Conservation (phyloP, 2,329 filamentous ascomycete genomes). For the Xenoacremonium recifei region DNA sequence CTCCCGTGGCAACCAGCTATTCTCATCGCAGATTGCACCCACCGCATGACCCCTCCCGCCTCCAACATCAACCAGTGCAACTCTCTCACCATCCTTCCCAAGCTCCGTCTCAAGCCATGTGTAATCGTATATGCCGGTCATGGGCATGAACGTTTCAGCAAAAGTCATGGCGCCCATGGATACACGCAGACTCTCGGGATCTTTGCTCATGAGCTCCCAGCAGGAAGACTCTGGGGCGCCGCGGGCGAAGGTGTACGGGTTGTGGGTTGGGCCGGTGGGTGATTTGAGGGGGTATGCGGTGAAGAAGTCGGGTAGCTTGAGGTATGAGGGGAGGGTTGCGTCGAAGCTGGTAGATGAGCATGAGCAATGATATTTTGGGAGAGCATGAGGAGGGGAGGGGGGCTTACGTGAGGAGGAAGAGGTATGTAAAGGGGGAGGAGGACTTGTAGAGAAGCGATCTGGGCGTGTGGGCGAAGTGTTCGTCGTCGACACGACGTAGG, state of each 20-base stretch:
- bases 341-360: conserved; percentile 19
- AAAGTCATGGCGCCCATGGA: conserved; percentile 30
- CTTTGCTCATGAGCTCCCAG: conserved; percentile 29
- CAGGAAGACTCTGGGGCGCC: conserved; percentile 28
- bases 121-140: conserved; percentile 30
- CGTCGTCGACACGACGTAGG: conserved; percentile 2
- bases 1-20: conserved; percentile 20
- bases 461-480: conserved; percentile 6
- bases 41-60: conserved; percentile 31
- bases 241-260: conserved; percentile 25
- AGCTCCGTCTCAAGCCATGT: conserved; percentile 22
- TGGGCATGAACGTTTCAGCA: conserved; percentile 19
- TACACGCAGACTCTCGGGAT: conserved; percentile 20
- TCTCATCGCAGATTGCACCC: conserved; percentile 23
- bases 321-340: conserved; percentile 16
- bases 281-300: conserved; percentile 29
- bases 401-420: conserved; percentile 8
- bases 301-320: conserved; percentile 31
- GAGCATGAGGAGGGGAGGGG: conserved; percentile 4
- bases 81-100: conserved; percentile 6
- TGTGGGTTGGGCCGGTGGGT: conserved; percentile 24
- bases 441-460: conserved; percentile 7
- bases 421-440: background rate
- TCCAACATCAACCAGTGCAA: conserved; percentile 33
- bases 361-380: too few relatives aligned